These are phyloP conservation scores for Saturnispora bothae DNA, from an alignment of 805 yeast species.

Conservation along the genomic window DNA sequence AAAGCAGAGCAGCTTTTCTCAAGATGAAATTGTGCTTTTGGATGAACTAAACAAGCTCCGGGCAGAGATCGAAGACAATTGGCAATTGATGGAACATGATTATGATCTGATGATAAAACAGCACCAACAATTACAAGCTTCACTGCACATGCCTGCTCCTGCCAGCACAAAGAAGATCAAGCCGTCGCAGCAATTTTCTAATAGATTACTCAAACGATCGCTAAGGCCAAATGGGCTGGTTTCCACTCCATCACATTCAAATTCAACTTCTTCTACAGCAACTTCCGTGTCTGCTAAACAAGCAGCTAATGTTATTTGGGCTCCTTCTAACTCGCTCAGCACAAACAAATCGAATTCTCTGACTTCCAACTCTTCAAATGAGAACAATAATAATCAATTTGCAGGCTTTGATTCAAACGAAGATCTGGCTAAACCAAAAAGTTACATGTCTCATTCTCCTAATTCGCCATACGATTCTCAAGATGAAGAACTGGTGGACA, in stretches of 20 bases:
- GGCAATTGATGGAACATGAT: conserved; percentile 3
- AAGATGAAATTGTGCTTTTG: conserved; percentile 36
- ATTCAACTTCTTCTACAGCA: neutral
- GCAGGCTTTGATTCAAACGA: conserved; percentile 20
- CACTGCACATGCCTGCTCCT: conserved; percentile 12
- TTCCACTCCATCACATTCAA: conserved; percentile 6
- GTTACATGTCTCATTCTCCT: conserved; percentile 1
- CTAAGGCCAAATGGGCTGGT: conserved; percentile 7
- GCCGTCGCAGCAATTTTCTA: conserved; percentile 7
- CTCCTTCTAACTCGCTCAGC: conserved; percentile 25
- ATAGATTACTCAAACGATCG: conserved; percentile 3
- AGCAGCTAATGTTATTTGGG: conserved; percentile 30
- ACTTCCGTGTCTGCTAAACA: conserved; percentile 22
- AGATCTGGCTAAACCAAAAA: neutral
- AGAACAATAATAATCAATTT: conserved; percentile 14
- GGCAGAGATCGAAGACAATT: conserved; percentile 13
- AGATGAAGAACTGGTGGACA: conserved; percentile 9
- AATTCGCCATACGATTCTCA: conserved; percentile 11
- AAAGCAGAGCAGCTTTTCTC: conserved; percentile 25
- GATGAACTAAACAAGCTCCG: conserved; percentile 23
- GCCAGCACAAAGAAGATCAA: conserved; percentile 6
- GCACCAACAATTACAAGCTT: conserved; percentile 7
- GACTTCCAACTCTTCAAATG: conserved; percentile 8
- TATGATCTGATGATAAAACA: conserved; percentile 10
- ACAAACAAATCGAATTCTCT: conserved; percentile 17